Percentiles rank a stretch among this genome's conserved stretches.
phyloP scores from a whole-genome alignment of 352 stramenopile genomes.

The Phytophthora kernoviae region DNA sequence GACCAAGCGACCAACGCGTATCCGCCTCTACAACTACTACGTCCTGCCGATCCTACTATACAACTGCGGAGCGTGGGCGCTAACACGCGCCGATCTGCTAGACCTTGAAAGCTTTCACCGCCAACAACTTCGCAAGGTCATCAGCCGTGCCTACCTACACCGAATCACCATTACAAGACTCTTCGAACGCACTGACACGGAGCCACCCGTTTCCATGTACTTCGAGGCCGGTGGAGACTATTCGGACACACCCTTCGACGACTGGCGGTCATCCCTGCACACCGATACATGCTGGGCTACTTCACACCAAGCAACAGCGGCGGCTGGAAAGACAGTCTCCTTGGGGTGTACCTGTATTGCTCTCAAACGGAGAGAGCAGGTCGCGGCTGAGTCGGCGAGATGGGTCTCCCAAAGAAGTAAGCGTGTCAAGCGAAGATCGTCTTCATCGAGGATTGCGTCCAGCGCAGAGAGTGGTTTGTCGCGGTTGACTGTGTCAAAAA shows the following conservation, averaged over 20 bases:
- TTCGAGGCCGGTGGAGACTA: conserved; percentile 1
- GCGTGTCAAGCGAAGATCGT: conserved; percentile 12
- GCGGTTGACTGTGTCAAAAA: conserved; percentile 10
- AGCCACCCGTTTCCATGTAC: conserved; percentile 1
- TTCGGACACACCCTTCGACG: conserved; percentile 10
- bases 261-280: too few relatives aligned
- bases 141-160: background rate
- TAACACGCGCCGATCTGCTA: background rate
- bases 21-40: conserved; percentile 4
- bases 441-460: background rate
- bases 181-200: conserved; percentile 8
- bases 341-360: conserved; percentile 10
- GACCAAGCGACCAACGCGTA: background rate
- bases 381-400: background rate
- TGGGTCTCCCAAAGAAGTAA: conserved; percentile 2
- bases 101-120: conserved; percentile 9
- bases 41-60: conserved; percentile 3
- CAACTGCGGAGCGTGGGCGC: conserved; percentile 3
- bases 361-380: conserved; percentile 8
- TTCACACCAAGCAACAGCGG: too few relatives aligned
- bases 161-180: background rate
- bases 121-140: background rate
- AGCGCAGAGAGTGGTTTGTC: conserved; percentile 4
- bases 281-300: too few relatives aligned
- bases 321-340: conserved; percentile 13